phyloP scores from a whole-genome alignment of 768 basidiomycete genomes.

The Boletus patriciae region DNA sequence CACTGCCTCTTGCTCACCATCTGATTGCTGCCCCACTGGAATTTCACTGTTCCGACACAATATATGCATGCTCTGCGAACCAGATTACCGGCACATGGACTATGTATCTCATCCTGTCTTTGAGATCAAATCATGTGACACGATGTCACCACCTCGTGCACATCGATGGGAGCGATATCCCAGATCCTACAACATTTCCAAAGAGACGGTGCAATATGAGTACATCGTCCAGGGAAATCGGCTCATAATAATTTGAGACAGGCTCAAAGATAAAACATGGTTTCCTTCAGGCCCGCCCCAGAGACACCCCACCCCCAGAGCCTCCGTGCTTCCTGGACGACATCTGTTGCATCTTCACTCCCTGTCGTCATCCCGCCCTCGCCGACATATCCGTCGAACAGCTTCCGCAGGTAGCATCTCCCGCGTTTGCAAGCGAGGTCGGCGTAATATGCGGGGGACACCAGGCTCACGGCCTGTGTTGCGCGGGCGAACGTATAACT shows the following conservation, averaged over 20 bases:
- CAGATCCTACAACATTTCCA: too few relatives aligned
- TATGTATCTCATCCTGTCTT: too few relatives aligned
- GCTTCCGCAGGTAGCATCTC: not conserved
- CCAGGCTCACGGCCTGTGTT: not conserved
- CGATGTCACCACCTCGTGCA: too few relatives aligned
- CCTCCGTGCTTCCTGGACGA: not conserved
- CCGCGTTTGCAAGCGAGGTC: not conserved
- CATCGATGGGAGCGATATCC: too few relatives aligned
- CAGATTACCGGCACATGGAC: too few relatives aligned
- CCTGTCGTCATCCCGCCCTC: not conserved
- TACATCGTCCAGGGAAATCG: too few relatives aligned
- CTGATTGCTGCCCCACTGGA: too few relatives aligned
- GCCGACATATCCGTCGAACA: not conserved
- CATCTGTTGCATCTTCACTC: not conserved
- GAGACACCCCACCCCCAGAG: not conserved
- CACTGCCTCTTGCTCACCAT: too few relatives aligned
- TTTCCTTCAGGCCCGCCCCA: not conserved
- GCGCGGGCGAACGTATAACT: not conserved
- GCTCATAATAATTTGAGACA: not conserved
- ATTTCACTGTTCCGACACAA: too few relatives aligned
- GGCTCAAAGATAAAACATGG: constrained; percentile 1
- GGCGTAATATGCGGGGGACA: not conserved
- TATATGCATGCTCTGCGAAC: too few relatives aligned
- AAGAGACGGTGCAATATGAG: too few relatives aligned
- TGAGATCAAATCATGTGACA: too few relatives aligned